Evolutionary conservation across 2,329 filamentous ascomycete species (phyloP), one percentile per base, ranked within the genome.

Genomic region (Pseudogymnoascus destructans): DNA sequence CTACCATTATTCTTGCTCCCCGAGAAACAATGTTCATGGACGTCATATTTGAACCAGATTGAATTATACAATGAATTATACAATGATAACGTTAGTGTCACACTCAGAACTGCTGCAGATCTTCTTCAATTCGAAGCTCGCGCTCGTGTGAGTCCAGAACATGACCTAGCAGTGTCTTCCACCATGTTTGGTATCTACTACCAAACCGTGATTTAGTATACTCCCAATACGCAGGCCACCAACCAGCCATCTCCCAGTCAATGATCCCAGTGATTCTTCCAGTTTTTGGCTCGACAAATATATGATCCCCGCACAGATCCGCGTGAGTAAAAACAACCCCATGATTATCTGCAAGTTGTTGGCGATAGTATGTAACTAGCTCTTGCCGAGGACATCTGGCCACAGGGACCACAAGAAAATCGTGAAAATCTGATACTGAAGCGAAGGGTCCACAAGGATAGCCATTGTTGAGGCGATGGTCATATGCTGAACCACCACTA

Each of bases 211-310:
- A 60, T 57, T 63, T 63, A 10, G 40, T 55, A 35, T 58, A 56
- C 33, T 55, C 68, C 73, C 72, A 77, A 64, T 74, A 75, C 13
- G 63, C 57, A 5, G 73, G 73, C 60, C 71, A 74, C 72, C 70
- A 76, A 1, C 73, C 73, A 9, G 70, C 63, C 10, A 65, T 67
- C 60, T 75, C 75, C 73, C 74, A 78, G 60, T 72, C 73, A 49
- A 73, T 61, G 60, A 79, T 75, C 6, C 73, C 74, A 36, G 73
- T 70, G 27, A 80, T 64, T 4, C 70, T 64, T 57, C 74, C 70
- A 4, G 68, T 71, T 5, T 65, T 65, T 40, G 36, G 36, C 36
- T 40, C 36, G 42, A 71, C 64, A 8, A 78, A 60, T 46, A 78
- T 73, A 60, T 78, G 78, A 19, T 64, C 63, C 19, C 69, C 69